phyloP scores from a whole-genome alignment of 257 asterid genomes.

The Misopates orontium region DNA sequence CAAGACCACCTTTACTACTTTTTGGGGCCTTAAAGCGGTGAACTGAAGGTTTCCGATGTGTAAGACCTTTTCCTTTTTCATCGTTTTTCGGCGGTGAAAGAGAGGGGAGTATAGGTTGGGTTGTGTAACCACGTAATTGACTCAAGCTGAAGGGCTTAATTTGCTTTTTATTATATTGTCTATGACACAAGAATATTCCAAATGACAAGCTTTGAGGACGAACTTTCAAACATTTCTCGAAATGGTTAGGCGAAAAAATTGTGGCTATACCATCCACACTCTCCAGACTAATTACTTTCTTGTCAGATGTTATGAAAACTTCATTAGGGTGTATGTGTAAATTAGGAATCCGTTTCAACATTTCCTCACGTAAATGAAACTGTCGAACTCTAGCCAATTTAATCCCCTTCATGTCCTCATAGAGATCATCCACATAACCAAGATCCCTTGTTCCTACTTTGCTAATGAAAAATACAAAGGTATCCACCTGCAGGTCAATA shows the following conservation, averaged over 20 bases:
- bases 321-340: conserved; percentile 40
- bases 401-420: background rate
- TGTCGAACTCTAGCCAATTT: background rate
- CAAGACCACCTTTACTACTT: too few relatives aligned
- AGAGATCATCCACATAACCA: background rate
- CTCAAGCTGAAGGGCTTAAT: conserved; percentile 29
- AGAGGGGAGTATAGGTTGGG: conserved; percentile 39
- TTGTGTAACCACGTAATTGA: conserved; percentile 49
- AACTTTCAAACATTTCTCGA: conserved; percentile 34
- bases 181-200: conserved; percentile 40
- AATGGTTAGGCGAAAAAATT: conserved; percentile 48
- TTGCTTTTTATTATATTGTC: background rate
- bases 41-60: too few relatives aligned
- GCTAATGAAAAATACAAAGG: background rate
- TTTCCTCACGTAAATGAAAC: conserved; percentile 18
- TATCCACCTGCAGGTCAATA: too few relatives aligned
- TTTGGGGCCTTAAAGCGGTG: too few relatives aligned
- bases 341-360: conserved; percentile 34
- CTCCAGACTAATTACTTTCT: conserved; percentile 41
- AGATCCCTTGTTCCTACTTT: too few relatives aligned
- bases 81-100: conserved; percentile 19
- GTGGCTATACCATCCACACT: conserved; percentile 43
- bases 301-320: conserved; percentile 46
- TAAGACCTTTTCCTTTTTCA: background rate
- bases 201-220: conserved; percentile 33